Conservation (phyloP, 805 yeast species). For the Hanseniaspora occidentalis region DNA sequence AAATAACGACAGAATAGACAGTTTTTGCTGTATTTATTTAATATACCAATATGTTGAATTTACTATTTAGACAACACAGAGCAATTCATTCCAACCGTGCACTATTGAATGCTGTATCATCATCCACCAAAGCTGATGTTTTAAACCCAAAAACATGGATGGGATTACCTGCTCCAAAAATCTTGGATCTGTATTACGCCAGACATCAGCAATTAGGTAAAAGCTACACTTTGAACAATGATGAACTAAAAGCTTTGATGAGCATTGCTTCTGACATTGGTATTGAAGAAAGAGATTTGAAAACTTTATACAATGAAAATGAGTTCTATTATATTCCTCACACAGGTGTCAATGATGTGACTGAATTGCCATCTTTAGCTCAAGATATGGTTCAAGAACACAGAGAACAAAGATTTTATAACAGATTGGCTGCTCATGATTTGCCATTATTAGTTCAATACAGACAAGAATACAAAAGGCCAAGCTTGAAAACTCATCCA, state of each 20-base stretch:
- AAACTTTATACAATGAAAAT: slow-evolving; percentile 25
- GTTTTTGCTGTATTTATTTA: no score
- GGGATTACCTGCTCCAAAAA: slow-evolving; percentile 46
- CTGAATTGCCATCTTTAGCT: slow-evolving; percentile 53
- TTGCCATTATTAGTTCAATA: slow-evolving; percentile 72
- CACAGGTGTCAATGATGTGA: neutral
- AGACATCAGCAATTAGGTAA: slow-evolving; percentile 2
- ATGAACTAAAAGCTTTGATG: slow-evolving; percentile 45
- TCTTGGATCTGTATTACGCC: slow-evolving; percentile 37
- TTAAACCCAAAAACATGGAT: slow-evolving; percentile 53
- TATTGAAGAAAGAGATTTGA: slow-evolving; percentile 24
- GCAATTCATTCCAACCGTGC: neutral
- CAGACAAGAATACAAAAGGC: slow-evolving; percentile 54
- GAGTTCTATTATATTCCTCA: slow-evolving; percentile 29
- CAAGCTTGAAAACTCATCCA: slow-evolving; percentile 33
- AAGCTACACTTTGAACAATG: slow-evolving; percentile 16
- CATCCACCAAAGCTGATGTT: slow-evolving; percentile 19
- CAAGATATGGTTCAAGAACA: slow-evolving; percentile 60
- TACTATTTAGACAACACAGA: neutral
- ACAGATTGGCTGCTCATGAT: slow-evolving; percentile 82
- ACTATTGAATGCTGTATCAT: neutral
- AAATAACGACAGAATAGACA: no score
- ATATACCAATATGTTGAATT: neutral
- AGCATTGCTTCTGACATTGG: slow-evolving; percentile 34
- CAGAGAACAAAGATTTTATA: slow-evolving; percentile 63